Evolutionary conservation across 2,329 filamentous ascomycete species (phyloP).

Genomic region (Xylaria sp.): DNA sequence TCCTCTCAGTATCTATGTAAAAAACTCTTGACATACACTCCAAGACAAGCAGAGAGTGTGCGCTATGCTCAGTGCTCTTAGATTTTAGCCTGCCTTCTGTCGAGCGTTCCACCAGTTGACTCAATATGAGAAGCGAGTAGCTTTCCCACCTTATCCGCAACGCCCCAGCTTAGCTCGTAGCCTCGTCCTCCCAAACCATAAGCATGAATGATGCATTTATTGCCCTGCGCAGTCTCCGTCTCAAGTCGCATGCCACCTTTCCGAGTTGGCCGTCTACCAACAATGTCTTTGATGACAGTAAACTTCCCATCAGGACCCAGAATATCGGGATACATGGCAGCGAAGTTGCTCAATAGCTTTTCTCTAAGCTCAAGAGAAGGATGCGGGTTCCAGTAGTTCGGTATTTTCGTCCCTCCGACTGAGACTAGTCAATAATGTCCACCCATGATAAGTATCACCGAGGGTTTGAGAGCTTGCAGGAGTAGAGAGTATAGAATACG

Average conservation of each 20-base stretch:
- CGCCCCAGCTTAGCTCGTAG: constrained; percentile 69
- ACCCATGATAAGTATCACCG: too few relatives aligned
- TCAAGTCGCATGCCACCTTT: constrained; percentile 63
- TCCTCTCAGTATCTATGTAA: not conserved
- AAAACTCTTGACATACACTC: not conserved
- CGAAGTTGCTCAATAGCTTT: constrained; percentile 55
- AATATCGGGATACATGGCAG: constrained; percentile 46
- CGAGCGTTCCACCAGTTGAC: not conserved
- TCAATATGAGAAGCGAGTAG: constrained; percentile 49
- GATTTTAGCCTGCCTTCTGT: constrained; percentile 14
- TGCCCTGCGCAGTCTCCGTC: constrained; percentile 52
- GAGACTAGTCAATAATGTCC: too few relatives aligned
- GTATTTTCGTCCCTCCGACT: constrained; percentile 74
- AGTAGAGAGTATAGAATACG: too few relatives aligned
- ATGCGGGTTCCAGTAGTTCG: constrained; percentile 62
- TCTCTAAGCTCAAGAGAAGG: constrained; percentile 59
- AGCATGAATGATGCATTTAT: constrained; percentile 58
- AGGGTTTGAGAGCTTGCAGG: too few relatives aligned
- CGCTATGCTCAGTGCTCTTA: not conserved
- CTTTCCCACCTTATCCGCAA: constrained; percentile 60
- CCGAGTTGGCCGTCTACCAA: constrained; percentile 58
- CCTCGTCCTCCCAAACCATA: constrained; percentile 71
- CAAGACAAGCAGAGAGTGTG: not conserved
- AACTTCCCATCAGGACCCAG: constrained; percentile 43
- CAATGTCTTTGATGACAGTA: constrained; percentile 54